These are phyloP conservation scores for Trichoderma simmonsii DNA, from an alignment of 2,329 filamentous ascomycete species.

Conservation along the genomic window DNA sequence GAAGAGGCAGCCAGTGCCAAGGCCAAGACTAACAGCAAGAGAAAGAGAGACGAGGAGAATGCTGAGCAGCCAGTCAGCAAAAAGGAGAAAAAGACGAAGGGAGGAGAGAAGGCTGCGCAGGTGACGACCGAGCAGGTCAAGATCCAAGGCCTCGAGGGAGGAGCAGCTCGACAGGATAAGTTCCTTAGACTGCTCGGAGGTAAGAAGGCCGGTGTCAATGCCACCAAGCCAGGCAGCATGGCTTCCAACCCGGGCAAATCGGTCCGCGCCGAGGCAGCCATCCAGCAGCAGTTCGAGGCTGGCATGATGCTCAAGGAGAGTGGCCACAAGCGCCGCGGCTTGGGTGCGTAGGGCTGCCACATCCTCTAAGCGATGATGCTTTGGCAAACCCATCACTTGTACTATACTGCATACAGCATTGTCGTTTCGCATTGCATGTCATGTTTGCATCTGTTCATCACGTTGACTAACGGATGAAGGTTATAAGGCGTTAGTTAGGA, in stretches of 20 bases:
- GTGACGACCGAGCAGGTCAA: constrained; percentile 47
- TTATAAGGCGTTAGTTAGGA: constrained; percentile 29
- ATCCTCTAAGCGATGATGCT: neutral
- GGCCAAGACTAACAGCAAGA: constrained; percentile 19
- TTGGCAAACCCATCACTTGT: neutral
- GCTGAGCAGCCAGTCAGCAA: constrained; percentile 21
- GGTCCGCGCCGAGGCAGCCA: constrained; percentile 47
- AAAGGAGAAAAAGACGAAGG: constrained; percentile 24
- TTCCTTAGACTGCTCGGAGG: constrained; percentile 56
- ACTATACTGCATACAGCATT: neutral
- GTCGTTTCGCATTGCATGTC: constrained; percentile 11
- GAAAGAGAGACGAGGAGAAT: constrained; percentile 17
- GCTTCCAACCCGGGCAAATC: constrained; percentile 33
- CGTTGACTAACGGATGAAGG: constrained; percentile 20
- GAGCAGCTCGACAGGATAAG: constrained; percentile 50
- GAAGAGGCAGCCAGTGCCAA: neutral
- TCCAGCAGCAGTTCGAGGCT: constrained; percentile 55
- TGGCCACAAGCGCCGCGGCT: constrained; percentile 47
- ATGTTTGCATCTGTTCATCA: constrained; percentile 5
- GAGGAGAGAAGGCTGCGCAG: constrained; percentile 27
- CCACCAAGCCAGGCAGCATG: constrained; percentile 19
- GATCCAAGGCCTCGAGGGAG: constrained; percentile 50
- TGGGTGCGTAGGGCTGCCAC: constrained; percentile 43
- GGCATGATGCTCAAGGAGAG: constrained; percentile 57
- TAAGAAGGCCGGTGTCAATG: constrained; percentile 41